Evolutionary conservation across 2,329 filamentous ascomycete genomes (phyloP), one percentile per base, ranked within the genome.

Genomic region (Fusarium sp.): DNA sequence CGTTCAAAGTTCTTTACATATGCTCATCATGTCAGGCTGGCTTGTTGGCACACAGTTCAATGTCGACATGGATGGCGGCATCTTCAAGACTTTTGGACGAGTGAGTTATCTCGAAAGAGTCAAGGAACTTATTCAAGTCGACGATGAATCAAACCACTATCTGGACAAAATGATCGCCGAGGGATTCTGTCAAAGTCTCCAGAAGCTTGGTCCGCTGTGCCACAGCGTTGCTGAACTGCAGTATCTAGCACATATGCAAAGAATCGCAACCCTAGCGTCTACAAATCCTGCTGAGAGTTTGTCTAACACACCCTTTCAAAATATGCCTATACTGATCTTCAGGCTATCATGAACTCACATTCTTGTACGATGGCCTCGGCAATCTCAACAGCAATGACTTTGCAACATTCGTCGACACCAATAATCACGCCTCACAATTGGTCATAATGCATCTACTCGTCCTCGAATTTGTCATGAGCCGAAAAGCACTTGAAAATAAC

Each of bases 391-490:
- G 71, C 21, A 71, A 75, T 10, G 77, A 81, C 4, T 82, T 80
- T 42, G 56, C 62, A 3, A 60, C 71, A 1, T 80, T 82, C 28
- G 61, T 74, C 18, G 69, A 80, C 31, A 67, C 75, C 0, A 58
- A 63, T 1, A 81, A 79, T 54, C 50, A 76, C 41, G 50, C 69
- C 5, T 76, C 77, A 2, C 80, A 78, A 38, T 68, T 82, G 0
- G 72, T 82, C 5, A 74, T 82, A 24, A 72, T 79, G 29, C 80
- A 82, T 59, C 78, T 81, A 56, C 74, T 80, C 8, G 65, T 81
- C 7, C 38, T 78, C 0, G 77, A 77, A 11, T 76, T 74, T 44
- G 70, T 78, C 41, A 73, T 78, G 71, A 70, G 70, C 16, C 66
- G 71, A 6, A 75, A 72, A 28, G 60, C 57, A 3, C 50, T 68